Evolutionary conservation across 2,329 filamentous ascomycete species (phyloP).

Genomic region (Exophiala bonariae): DNA sequence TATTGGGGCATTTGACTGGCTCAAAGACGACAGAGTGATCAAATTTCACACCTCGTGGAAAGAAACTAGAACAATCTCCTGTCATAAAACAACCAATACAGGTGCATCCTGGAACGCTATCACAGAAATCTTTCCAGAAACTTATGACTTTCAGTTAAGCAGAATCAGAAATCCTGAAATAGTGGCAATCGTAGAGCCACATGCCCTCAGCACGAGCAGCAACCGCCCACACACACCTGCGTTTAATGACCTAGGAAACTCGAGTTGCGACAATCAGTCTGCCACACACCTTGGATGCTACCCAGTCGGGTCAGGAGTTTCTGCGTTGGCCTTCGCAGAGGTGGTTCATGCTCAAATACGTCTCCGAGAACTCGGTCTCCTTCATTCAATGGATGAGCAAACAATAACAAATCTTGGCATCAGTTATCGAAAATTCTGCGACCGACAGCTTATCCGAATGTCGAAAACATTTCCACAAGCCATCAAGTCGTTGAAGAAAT

Average conservation of each 20-base stretch:
- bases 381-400: conserved; percentile 38
- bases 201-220: background rate
- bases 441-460: conserved; percentile 26
- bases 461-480: conserved; percentile 27
- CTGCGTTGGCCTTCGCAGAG: conserved; percentile 43
- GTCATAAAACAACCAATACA: background rate
- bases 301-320: conserved; percentile 45
- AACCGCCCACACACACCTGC: background rate
- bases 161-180: background rate
- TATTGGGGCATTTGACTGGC: conserved; percentile 47
- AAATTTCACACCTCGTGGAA: conserved; percentile 44
- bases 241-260: background rate
- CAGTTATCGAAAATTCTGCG: conserved; percentile 34
- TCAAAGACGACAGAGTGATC: conserved; percentile 48
- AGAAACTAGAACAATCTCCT: conserved; percentile 28
- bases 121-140: background rate
- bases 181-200: too few species aligned
- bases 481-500: conserved; percentile 32
- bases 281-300: conserved; percentile 47
- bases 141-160: background rate
- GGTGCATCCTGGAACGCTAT: background rate
- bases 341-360: conserved; percentile 46
- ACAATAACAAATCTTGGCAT: conserved; percentile 38
- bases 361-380: conserved; percentile 41
- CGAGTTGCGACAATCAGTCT: background rate